Evolutionary conservation across 164 flowering plant species (phyloP), one percentile per base, ranked within the genome.

Genomic region (Dillenia suffruticosa): DNA sequence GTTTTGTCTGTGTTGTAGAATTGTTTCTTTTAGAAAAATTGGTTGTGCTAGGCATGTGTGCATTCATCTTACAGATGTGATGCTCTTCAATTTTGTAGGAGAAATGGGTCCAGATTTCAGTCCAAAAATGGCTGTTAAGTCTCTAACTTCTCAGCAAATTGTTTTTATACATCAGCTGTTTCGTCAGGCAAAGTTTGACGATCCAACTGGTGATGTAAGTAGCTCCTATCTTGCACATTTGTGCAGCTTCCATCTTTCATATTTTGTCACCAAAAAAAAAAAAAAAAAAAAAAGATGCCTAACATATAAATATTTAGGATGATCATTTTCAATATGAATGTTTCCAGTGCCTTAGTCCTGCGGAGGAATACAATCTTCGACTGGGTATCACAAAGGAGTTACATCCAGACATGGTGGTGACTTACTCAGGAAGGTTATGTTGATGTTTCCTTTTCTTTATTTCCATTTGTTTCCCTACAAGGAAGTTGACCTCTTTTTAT

Each of bases 171-270:
- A 91, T 79, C 97, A 94, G 75, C 76, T 94, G 75, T 89, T 94
- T 74, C 96, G 99, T 66, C 99, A 94, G 75, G 99, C 99, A 40
- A 94, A 94, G 72, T 94, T 94, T 85, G 96, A 89, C 70, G 99
- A 94, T 56, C 99, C 99, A 56, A 88, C 86, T 81, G 99, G 99
- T 63, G 92, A 86, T 70, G 99, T 91, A 77, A 81, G 87, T 48
- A 22, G 16, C 56, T 65, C 19, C 26, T 56, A 45, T 61, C 50
- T 24, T 43, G 17, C 10, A 26, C 49, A 50, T 26, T 5, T 55
- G 53, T 44, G 9, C 24, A 17, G 56, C 58, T 45, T 57, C 9
- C 17, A 15, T 44, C 16, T 48, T 49, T 32, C 16, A 49, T 16
- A 9, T 47, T 54, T 64, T 9, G 48, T 57, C n/a, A 47, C n/a